Percentiles rank a stretch among this genome's conserved stretches.
Conservation (phyloP, 2,329 filamentous ascomycete species). For the Phaeophleospora eucalypticola region DNA sequence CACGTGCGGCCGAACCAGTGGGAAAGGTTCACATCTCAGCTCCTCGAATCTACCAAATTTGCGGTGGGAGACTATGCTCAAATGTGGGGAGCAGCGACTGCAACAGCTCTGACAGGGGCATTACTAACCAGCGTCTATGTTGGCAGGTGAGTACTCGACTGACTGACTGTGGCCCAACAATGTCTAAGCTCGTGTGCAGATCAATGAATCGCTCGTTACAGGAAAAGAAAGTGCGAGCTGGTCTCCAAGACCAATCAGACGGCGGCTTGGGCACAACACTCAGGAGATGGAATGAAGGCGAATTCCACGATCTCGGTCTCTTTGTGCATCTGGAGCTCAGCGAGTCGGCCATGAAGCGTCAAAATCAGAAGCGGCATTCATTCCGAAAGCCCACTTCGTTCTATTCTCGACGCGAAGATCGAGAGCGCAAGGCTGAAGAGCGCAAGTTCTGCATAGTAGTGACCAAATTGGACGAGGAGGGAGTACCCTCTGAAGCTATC, state of each 20-base stretch:
- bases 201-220: constrained; percentile 11
- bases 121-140: constrained; percentile 13
- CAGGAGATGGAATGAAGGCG: constrained; percentile 11
- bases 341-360: constrained; percentile 12
- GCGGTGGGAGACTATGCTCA: constrained; percentile 9
- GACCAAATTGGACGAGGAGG: constrained; percentile 4
- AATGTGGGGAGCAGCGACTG: constrained; percentile 12
- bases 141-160: constrained; percentile 3
- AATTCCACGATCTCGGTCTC: constrained; percentile 11
- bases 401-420: constrained; percentile 8
- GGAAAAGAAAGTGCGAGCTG: constrained; percentile 14
- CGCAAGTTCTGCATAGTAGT: constrained; percentile 14
- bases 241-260: constrained; percentile 5
- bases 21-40: constrained; percentile 12
- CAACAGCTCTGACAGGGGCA: constrained; percentile 9
- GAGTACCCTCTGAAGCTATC: constrained; percentile 4
- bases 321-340: constrained; percentile 11
- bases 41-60: constrained; percentile 8
- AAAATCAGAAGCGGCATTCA: constrained; percentile 7
- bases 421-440: constrained; percentile 12
- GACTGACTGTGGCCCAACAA: no score
- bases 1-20: constrained; percentile 13
- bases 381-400: constrained; percentile 8
- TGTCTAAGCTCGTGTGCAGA: neutral
- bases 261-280: constrained; percentile 9